Evolutionary conservation across 176 grass and related monocot genomes (phyloP).

Genomic region (Areca catechu): DNA sequence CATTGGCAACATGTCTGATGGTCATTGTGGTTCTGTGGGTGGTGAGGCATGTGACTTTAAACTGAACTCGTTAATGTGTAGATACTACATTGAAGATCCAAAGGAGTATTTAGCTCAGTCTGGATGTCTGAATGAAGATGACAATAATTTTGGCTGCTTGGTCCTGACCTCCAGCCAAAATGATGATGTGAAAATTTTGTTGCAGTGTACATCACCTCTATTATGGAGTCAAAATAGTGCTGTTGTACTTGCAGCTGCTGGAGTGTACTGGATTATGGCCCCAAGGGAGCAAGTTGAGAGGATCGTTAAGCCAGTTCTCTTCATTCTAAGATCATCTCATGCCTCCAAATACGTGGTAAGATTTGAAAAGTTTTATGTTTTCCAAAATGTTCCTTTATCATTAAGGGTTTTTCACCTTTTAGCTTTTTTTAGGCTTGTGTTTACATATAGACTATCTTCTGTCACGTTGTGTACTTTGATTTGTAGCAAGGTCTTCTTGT

Average conservation of each 20-base stretch:
- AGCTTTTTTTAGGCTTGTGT: background rate
- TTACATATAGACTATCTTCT: background rate
- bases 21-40: background rate
- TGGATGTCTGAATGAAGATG: slow-evolving; percentile 12
- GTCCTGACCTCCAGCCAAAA: slow-evolving; percentile 36
- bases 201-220: slow-evolving; percentile 74
- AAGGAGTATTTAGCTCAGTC: slow-evolving; percentile 20
- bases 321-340: slow-evolving; percentile 63
- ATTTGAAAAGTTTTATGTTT: background rate
- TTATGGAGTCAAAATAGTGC: slow-evolving; percentile 89
- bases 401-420: background rate
- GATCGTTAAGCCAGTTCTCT: slow-evolving; percentile 67
- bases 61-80: slow-evolving; percentile 35
- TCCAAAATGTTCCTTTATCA: too few relatives aligned
- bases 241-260: slow-evolving; percentile 76
- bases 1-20: background rate
- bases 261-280: slow-evolving; percentile 89
- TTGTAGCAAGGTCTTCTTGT: too few relatives aligned
- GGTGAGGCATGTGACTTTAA: slow-evolving; percentile 24
- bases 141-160: slow-evolving; percentile 8
- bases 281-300: slow-evolving; percentile 42
- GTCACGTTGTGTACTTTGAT: too few relatives aligned
- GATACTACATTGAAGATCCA: slow-evolving; percentile 55
- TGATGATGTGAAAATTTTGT: slow-evolving; percentile 68
- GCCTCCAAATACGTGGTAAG: slow-evolving; percentile 84